Percentiles rank a stretch among this genome's conserved stretches.
Conservation (phyloP, 2,329 filamentous ascomycete genomes). For the Microsporum canis region DNA sequence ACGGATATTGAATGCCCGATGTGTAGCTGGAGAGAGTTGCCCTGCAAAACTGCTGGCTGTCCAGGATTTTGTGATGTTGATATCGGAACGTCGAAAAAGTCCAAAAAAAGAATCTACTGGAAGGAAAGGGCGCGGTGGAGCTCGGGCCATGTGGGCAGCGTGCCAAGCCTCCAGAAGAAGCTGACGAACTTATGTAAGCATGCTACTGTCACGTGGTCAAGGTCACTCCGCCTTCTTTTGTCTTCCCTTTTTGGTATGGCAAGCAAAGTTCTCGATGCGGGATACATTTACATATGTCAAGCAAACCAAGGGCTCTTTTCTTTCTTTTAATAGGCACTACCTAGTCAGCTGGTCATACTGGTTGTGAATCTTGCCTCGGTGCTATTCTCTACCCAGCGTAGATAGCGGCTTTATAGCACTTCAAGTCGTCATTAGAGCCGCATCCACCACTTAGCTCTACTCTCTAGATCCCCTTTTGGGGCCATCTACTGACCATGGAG, state of each 20-base stretch:
- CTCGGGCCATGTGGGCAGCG: background rate
- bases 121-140: background rate
- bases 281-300: background rate
- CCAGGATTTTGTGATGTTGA: background rate
- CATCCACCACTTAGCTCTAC: background rate
- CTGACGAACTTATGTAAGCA: background rate
- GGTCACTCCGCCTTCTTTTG: background rate
- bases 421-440: background rate
- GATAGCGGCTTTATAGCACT: background rate
- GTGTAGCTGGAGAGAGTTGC: background rate
- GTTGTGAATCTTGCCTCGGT: background rate
- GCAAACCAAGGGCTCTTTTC: background rate
- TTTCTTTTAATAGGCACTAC: background rate
- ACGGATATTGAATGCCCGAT: background rate
- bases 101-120: background rate
- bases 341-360: background rate
- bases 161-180: background rate
- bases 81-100: background rate
- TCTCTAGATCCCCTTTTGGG: background rate
- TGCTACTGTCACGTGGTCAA: background rate
- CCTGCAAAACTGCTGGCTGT: background rate
- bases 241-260: background rate
- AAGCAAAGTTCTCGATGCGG: background rate
- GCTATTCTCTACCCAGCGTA: background rate
- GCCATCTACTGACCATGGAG: slow-evolving; percentile 53